Evolutionary conservation across 768 basidiomycete species (phyloP), one percentile per base, ranked within the genome.

Genomic region (Pleurotus djamor): DNA sequence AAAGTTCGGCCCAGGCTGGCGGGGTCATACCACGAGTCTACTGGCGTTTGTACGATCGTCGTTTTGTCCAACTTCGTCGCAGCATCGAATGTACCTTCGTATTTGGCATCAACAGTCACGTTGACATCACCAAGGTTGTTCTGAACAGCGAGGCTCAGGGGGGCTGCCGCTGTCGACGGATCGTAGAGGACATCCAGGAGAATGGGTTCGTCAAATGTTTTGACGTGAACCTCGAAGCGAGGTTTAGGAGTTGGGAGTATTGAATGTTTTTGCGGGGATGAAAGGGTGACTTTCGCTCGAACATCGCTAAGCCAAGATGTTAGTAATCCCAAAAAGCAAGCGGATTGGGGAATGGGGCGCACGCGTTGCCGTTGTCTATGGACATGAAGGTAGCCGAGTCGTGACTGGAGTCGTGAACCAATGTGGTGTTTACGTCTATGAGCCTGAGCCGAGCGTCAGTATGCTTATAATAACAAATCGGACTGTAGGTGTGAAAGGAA

Each of bases 131-230:
- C 87, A 21, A 83, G 72, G 59, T 82, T 83, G 61, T 87, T 89
- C 47, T 76, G 71, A n/a, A 76, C 77, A 1, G 62, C 68, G 47
- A 88, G 60, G 37, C 74, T 71, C 54, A 86, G 60, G n/a, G 74
- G 68, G 4, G 79, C 65, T 1, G 74, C 71, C 3, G 69, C 63
- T 9, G 82, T 79, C 6, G 68, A 61, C 4, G 72, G 66, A 37
- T 74, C 70, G 60, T 87, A 80, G 10, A 64, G 60, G 38, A 88
- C 59, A 33, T 65, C 70, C 35, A 86, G 60, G 16, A 71, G 68
- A 49, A 88, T 64, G 4, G 78, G 73, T 2, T 80, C 86, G 58
- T 82, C 83, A 69, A 87, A 89, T 3, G 83, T 89, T 59, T 78
- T 76, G 52, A 83, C 72, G 52, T 74, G n/a, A n/a, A n/a, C n/a